phyloP scores from a whole-genome alignment of 2,329 filamentous ascomycete species.

The Kalmusia sp. region DNA sequence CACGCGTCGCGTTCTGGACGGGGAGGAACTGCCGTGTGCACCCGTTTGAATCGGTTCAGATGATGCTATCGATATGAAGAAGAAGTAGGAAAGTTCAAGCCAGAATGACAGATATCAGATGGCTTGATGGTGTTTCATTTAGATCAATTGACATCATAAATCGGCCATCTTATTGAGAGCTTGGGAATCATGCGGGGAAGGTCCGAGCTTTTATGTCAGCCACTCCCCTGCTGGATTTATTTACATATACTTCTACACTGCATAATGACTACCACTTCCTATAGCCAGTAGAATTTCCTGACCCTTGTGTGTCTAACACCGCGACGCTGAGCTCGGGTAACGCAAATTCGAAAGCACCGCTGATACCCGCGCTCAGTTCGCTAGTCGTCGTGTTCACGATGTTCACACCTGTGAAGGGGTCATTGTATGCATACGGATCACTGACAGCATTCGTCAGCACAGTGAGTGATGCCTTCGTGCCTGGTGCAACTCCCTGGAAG shows the following conservation, averaged over 20 bases:
- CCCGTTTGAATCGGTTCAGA: not conserved
- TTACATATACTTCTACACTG: not conserved
- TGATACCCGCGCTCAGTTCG: constrained; percentile 37
- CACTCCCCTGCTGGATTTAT: not conserved
- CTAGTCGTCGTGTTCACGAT: constrained; percentile 32
- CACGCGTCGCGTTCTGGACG: not conserved
- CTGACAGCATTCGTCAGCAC: constrained; percentile 51
- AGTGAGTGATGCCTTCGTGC: constrained; percentile 46
- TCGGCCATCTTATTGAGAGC: too few species aligned
- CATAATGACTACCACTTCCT: not conserved
- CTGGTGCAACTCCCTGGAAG: constrained; percentile 36
- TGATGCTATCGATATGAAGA: not conserved
- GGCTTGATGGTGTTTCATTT: too few species aligned
- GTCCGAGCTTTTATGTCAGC: not conserved
- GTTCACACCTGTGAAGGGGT: constrained; percentile 57
- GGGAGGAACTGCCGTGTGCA: not conserved
- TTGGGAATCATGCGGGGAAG: constrained; percentile 6
- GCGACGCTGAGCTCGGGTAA: constrained; percentile 64
- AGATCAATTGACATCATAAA: too few species aligned
- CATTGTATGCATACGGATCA: constrained; percentile 50
- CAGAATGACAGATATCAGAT: too few species aligned
- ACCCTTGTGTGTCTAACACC: constrained; percentile 54
- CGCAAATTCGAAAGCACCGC: constrained; percentile 60
- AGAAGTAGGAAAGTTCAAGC: not conserved
- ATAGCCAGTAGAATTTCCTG: constrained; percentile 1